Conservation (phyloP, 1,284 basidiomycete genomes). For the Paramarasmius palmivorus region DNA sequence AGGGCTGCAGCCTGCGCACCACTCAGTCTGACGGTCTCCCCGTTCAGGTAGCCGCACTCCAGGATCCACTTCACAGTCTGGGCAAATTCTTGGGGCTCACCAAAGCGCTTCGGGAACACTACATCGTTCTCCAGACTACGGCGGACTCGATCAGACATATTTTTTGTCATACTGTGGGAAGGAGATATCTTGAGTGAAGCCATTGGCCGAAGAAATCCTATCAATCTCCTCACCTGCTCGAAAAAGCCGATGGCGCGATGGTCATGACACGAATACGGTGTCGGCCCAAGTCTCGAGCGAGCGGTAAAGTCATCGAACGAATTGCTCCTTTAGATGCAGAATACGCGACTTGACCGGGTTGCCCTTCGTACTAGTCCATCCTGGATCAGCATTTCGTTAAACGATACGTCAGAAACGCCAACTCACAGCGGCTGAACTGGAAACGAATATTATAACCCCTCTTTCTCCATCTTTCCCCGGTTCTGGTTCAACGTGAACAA, state of each 20-base stretch:
- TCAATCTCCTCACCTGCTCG: too few relatives aligned
- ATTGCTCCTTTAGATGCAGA: constrained; percentile 56
- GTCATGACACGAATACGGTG: constrained; percentile 53
- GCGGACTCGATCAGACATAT: constrained; percentile 38
- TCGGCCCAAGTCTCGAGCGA: constrained; percentile 53
- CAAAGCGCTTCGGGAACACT: constrained; percentile 47
- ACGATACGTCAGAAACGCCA: not conserved
- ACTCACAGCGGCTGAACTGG: constrained; percentile 57
- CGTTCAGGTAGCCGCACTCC: constrained; percentile 55
- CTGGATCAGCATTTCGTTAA: not conserved
- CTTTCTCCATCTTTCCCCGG: constrained; percentile 48
- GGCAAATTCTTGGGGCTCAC: constrained; percentile 49
- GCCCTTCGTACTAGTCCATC: constrained; percentile 40
- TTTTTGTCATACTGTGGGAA: constrained; percentile 46
- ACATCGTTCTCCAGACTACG: constrained; percentile 37
- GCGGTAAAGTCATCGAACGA: constrained; percentile 52
- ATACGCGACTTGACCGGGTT: constrained; percentile 54
- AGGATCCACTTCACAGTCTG: constrained; percentile 52
- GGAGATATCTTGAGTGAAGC: too few relatives aligned
- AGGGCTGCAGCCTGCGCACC: constrained; percentile 28
- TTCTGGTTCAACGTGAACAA: constrained; percentile 46
- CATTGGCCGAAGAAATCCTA: too few relatives aligned
- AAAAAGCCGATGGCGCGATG: constrained; percentile 53
- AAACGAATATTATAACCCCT: constrained; percentile 53
- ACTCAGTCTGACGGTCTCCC: constrained; percentile 55